These are phyloP conservation scores for Boletus sensibilis DNA, from an alignment of 768 basidiomycete species.

Conservation along the genomic window DNA sequence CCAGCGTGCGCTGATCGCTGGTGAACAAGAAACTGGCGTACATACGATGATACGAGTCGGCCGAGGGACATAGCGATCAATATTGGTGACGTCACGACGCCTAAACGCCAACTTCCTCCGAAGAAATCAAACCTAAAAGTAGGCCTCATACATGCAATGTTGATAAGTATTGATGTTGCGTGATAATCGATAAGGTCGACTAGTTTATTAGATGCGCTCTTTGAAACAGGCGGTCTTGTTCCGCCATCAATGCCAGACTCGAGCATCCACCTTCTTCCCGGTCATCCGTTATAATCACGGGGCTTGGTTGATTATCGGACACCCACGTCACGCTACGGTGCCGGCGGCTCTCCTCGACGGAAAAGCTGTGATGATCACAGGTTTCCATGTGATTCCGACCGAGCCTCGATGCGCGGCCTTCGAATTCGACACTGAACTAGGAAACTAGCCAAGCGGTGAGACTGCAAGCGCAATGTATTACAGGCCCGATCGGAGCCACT, in stretches of 20 bases:
- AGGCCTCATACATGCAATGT: no score
- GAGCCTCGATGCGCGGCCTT: background rate
- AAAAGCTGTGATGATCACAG: background rate
- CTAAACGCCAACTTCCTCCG: no score
- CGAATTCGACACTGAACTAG: background rate
- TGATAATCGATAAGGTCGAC: background rate
- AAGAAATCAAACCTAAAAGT: no score
- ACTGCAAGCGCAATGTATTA: background rate
- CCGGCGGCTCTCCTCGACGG: conserved; percentile 6
- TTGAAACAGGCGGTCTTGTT: background rate
- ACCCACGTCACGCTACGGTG: conserved; percentile 2
- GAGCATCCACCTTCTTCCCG: background rate
- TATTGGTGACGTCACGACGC: no score
- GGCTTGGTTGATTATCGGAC: conserved; percentile 6
- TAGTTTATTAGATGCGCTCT: background rate
- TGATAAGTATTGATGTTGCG: background rate
- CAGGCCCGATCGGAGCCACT: background rate
- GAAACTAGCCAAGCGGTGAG: background rate
- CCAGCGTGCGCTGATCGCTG: no score
- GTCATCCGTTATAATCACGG: background rate
- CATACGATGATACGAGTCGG: no score
- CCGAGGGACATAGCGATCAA: no score
- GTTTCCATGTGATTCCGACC: conserved; percentile 6
- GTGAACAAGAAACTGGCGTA: no score
- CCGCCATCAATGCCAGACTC: conserved; percentile 2